Evolutionary conservation across 2,329 filamentous ascomycete genomes (phyloP), one percentile per base, ranked within the genome.

Genomic region (Rhinocladiella similis): DNA sequence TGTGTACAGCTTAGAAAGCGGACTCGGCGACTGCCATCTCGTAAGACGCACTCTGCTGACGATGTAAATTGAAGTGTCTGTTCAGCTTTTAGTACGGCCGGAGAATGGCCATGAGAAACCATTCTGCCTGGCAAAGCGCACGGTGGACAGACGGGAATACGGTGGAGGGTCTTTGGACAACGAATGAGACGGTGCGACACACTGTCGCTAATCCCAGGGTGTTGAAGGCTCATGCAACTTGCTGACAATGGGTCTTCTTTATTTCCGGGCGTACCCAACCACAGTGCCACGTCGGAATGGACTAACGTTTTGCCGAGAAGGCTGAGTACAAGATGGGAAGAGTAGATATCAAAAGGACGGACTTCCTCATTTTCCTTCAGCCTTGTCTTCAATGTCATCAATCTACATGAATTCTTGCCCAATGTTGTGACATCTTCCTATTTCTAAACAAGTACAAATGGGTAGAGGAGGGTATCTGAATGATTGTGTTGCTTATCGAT

Each of bases 181-280:
- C 43, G 20, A 27, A 16, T 46, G n/a, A 46, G 29, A 46, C 13
- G 14, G 12, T 16, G 10, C 14, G 9, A 27, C n/a, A 9, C 43
- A 16, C 43, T 7, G 29, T n/a, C 12, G 1, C 10, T n/a, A n/a
- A 18, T 41, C 27, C 20, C 27, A 20, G 20, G 3, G 25, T 62
- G 54, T 47, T 57, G 60, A 35, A 60, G 46, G 35, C 59, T 59
- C 65, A 68, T 69, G 67, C 67, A 67, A 52, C 19, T 14, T 22
- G 54, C 54, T 57, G 54, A 62, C 50, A 53, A 41, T 47, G 51
- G 47, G 35, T 62, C 53, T 22, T 19, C 38, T 54, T 54, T 54
- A 19, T 59, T 58, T 62, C 63, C 51, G 33, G 58, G 18, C n/a
- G 13, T 55, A 58, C 50, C 57, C 25, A 42, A 42, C 57, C 36